phyloP scores from a whole-genome alignment of 192 early-diverging fungal species.

The Backusella liffmaniae region DNA sequence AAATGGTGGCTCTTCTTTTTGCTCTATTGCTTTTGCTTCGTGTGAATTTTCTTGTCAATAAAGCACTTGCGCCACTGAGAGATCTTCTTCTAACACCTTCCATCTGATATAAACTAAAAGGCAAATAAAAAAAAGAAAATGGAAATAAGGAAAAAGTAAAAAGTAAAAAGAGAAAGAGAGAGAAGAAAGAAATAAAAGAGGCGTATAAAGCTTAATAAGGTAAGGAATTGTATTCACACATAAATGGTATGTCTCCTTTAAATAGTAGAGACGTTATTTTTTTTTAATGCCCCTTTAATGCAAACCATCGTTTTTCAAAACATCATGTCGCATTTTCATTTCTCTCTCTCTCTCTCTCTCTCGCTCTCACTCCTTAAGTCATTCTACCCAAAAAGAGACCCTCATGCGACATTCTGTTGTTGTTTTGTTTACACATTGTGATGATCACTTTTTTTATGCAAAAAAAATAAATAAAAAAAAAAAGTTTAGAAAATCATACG shows the following conservation, averaged over 20 bases:
- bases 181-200: not conserved
- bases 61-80: slow-evolving; percentile 9
- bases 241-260: slow-evolving; percentile 5
- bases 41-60: slow-evolving; percentile 4
- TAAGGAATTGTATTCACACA: not conserved
- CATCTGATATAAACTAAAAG: not conserved
- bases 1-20: slow-evolving; percentile 6
- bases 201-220: not conserved
- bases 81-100: slow-evolving; percentile 14
- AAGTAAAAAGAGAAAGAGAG: not conserved
- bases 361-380: not conserved
- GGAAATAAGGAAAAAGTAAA: not conserved
- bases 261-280: not conserved
- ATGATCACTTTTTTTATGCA: not conserved
- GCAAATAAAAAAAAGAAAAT: not conserved
- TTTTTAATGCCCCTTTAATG: not conserved
- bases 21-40: not conserved
- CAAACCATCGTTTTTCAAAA: not conserved
- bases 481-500: not conserved
- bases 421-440: not conserved
- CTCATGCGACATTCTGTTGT: not conserved
- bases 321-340: slow-evolving; percentile 1
- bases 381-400: not conserved
- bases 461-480: not conserved
- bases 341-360: not conserved